phyloP scores from a whole-genome alignment of 2,329 filamentous ascomycete species.

The Sporothrix brasiliensis region DNA sequence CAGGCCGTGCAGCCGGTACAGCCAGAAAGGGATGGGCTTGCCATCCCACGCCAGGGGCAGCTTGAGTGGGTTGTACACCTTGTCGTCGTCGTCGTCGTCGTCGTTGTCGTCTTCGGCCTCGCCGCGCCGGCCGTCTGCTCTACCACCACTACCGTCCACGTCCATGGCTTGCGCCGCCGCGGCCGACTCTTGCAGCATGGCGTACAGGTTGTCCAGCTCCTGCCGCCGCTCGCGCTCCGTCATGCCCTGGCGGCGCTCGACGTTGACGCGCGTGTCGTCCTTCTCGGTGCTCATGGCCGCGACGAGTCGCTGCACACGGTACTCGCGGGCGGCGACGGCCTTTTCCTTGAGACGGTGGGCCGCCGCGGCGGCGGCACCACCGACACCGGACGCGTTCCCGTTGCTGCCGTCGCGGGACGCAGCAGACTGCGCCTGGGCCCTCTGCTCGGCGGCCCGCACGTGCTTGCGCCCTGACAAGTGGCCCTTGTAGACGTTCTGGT shows the following conservation, averaged over 20 bases:
- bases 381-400: conserved; percentile 33
- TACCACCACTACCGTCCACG: conserved; percentile 51
- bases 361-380: conserved; percentile 34
- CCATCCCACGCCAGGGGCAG: conserved; percentile 96
- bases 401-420: conserved; percentile 38
- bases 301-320: conserved; percentile 76
- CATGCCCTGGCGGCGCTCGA: conserved; percentile 96
- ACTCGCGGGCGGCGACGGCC: conserved; percentile 86
- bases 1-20: conserved; percentile 94
- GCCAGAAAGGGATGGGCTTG: conserved; percentile 98
- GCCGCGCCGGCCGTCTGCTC: conserved; percentile 62
- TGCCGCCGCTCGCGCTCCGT: conserved; percentile 93
- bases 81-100: conserved; percentile 73
- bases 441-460: conserved; percentile 74
- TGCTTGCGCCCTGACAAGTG: conserved; percentile 93
- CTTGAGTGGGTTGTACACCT: conserved; percentile 95
- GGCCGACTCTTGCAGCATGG: conserved; percentile 52
- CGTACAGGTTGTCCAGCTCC: conserved; percentile 83
- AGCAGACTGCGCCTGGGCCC: conserved; percentile 50
- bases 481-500: conserved; percentile 89
- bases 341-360: conserved; percentile 72
- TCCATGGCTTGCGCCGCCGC: conserved; percentile 37
- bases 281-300: conserved; percentile 84
- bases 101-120: conserved; percentile 48
- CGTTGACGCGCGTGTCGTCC: conserved; percentile 87